These are phyloP conservation scores for Conringia planisiliqua DNA, from an alignment of 345 rosid species.

Conservation along the genomic window DNA sequence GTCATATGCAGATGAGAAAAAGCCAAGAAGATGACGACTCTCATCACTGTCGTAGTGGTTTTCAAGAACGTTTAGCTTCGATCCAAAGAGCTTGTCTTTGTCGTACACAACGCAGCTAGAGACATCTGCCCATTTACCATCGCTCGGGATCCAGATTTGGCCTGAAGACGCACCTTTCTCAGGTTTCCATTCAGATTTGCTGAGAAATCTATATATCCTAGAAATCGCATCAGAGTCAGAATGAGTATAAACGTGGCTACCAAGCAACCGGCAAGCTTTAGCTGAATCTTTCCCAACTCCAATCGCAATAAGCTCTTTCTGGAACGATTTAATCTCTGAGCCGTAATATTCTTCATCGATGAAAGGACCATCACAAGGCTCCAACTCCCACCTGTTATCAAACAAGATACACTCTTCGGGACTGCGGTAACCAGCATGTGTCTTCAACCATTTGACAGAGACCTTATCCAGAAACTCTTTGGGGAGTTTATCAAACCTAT, in stretches of 20 bases:
- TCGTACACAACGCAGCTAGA: conserved; percentile 50
- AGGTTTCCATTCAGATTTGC: conserved; percentile 35
- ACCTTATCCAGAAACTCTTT: conserved; percentile 30
- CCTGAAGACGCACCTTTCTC: conserved; percentile 2
- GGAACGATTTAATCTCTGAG: conserved; percentile 24
- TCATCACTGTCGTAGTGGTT: conserved; percentile 32
- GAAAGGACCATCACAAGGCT: conserved; percentile 67
- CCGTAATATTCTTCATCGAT: conserved; percentile 67
- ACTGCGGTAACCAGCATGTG: conserved; percentile 47
- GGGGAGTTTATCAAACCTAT: conserved; percentile 30
- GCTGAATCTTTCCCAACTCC: conserved; percentile 45
- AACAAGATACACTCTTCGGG: conserved; percentile 49
- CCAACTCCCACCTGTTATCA: conserved; percentile 41
- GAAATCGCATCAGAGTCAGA: conserved; percentile 42
- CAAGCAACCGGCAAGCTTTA: conserved; percentile 39
- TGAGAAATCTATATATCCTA: conserved; percentile 49
- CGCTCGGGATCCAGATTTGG: conserved; percentile 55
- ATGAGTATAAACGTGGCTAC: conserved; percentile 35
- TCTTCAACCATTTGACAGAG: conserved; percentile 58
- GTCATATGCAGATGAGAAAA: conserved; percentile 40
- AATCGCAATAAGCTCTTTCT: conserved; percentile 42
- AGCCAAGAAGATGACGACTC: conserved; percentile 22
- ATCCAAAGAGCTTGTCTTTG: conserved; percentile 47
- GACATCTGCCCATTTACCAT: conserved; percentile 50
- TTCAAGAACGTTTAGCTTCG: conserved; percentile 44